Conservation (phyloP, 2,329 filamentous ascomycete species). For the Aspergillus udagawae region DNA sequence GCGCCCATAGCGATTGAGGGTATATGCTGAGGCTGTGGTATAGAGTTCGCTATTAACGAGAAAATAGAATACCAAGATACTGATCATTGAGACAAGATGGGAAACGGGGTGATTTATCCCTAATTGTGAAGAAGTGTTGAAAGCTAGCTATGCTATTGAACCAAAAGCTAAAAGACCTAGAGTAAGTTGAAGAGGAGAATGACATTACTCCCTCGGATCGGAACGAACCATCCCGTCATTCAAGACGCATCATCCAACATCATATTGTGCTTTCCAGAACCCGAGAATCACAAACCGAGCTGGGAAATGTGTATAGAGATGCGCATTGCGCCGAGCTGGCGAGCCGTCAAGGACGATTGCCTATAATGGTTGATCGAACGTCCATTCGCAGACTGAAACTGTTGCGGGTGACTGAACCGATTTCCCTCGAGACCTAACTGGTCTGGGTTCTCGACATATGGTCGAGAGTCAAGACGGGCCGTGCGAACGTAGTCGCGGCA, state of each 20-base stretch:
- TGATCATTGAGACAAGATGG: background rate
- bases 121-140: background rate
- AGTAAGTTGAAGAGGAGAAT: background rate
- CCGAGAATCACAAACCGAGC: background rate
- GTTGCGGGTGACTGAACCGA: background rate
- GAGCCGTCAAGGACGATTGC: background rate
- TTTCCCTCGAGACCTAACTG: background rate
- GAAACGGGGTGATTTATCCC: background rate
- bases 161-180: background rate
- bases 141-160: background rate
- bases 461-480: background rate
- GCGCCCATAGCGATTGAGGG: background rate
- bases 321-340: too few species aligned
- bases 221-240: too few species aligned
- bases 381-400: background rate
- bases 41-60: background rate
- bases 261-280: background rate
- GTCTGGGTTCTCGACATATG: background rate
- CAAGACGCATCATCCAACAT: background rate
- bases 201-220: too few species aligned
- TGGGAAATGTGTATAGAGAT: background rate
- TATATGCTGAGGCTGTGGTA: background rate
- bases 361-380: background rate
- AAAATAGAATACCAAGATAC: background rate
- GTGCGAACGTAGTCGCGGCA: background rate